Percentiles rank a stretch among this genome's conserved stretches.
These are phyloP conservation scores for Fusarium musae DNA, from an alignment of 2,329 filamentous ascomycete genomes.

Conservation along the genomic window DNA sequence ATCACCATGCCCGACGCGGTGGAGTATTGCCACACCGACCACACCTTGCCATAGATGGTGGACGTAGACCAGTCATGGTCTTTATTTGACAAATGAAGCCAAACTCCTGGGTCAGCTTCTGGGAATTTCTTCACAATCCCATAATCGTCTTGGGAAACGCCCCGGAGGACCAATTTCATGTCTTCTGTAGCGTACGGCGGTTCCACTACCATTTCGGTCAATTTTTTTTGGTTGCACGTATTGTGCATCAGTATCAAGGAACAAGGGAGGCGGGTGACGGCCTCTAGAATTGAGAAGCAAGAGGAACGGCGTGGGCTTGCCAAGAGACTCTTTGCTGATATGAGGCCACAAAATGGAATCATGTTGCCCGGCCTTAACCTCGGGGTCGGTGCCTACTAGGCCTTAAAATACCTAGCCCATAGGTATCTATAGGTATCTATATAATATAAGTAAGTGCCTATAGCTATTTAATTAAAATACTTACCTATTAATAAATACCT, in stretches of 20 bases:
- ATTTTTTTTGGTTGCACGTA: rapidly evolving
- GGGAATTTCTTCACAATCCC: neutral
- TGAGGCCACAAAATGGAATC: neutral
- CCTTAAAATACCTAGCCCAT: too few species aligned
- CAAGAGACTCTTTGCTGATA: neutral
- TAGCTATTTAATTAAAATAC: too few species aligned
- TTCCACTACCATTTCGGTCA: neutral
- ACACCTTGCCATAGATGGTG: neutral
- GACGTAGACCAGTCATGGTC: neutral
- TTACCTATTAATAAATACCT: too few species aligned
- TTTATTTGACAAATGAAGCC: neutral
- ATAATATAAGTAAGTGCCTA: too few species aligned
- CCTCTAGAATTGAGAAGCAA: neutral
- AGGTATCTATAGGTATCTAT: too few species aligned
- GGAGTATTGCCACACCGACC: neutral
- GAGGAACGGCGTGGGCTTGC: neutral
- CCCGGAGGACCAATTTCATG: neutral
- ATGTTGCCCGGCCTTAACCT: rapidly evolving
- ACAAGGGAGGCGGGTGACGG: neutral
- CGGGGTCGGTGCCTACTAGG: rapidly evolving
- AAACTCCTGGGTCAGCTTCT: neutral
- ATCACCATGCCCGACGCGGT: neutral
- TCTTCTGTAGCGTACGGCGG: neutral
- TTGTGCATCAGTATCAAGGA: neutral
- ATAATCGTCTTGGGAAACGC: neutral